Evolutionary conservation across 345 rosid genomes (phyloP).

Genomic region (Eucalyptus polybractea): DNA sequence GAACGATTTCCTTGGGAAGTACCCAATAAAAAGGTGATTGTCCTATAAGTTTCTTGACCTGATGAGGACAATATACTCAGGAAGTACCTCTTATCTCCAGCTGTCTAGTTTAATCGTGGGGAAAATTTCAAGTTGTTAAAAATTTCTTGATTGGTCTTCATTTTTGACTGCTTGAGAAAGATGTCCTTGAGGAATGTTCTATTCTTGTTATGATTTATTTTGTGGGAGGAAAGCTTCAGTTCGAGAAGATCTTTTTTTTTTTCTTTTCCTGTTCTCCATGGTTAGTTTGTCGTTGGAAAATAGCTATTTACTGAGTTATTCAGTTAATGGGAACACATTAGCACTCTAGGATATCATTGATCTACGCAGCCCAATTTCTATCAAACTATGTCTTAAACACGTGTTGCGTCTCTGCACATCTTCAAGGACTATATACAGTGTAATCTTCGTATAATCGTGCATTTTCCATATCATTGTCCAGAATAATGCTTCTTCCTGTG

Average conservation of each 20-base stretch:
- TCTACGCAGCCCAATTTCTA: not conserved
- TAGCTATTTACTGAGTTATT: not conserved
- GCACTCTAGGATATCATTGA: not conserved
- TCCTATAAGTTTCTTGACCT: not conserved
- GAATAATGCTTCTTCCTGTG: not conserved
- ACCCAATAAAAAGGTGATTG: constrained; percentile 64
- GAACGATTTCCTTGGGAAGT: constrained; percentile 63
- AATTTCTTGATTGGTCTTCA: not conserved
- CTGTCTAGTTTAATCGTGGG: not conserved
- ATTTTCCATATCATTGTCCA: not conserved
- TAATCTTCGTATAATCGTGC: not conserved
- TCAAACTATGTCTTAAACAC: not conserved
- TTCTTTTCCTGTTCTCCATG: not conserved
- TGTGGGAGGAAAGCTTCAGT: not conserved
- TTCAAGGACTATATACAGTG: not conserved
- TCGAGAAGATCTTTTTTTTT: not conserved
- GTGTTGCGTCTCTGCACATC: not conserved
- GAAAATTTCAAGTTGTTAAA: not conserved
- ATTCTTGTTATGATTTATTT: not conserved
- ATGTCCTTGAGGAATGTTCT: not conserved
- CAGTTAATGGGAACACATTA: not conserved
- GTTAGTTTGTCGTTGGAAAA: not conserved
- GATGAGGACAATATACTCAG: not conserved
- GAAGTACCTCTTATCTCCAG: not conserved
- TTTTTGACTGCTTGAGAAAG: not conserved